phyloP scores from a whole-genome alignment of 164 flowering plant species.

The Stephania japonica region DNA sequence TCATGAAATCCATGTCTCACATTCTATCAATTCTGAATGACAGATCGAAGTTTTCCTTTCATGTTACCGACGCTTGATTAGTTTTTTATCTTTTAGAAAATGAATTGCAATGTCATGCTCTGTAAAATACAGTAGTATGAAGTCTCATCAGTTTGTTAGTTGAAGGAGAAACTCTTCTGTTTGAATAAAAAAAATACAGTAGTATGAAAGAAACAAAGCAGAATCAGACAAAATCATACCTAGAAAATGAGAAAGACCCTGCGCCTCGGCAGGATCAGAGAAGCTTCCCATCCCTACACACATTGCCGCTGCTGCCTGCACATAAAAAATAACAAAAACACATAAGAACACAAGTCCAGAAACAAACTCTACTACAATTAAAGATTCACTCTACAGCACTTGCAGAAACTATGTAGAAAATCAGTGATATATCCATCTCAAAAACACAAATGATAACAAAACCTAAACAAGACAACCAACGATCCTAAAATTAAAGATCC shows the following conservation, averaged over 20 bases:
- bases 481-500: not conserved
- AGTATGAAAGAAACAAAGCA: not conserved
- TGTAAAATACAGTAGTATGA: not conserved
- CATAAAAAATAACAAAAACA: not conserved
- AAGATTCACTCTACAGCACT: not conserved
- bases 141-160: too few species aligned
- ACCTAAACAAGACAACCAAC: not conserved
- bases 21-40: not conserved
- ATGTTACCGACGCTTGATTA: not conserved
- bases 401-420: not conserved
- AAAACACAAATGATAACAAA: not conserved
- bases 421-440: not conserved
- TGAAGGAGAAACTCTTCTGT: too few species aligned
- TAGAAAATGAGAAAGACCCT: slow-evolving; percentile 97
- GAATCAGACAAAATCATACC: slow-evolving; percentile 31
- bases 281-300: slow-evolving; percentile 96
- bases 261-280: slow-evolving; percentile 80
- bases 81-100: not conserved
- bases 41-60: not conserved
- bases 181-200: not conserved
- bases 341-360: not conserved
- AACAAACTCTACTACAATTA: not conserved
- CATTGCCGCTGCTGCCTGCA: slow-evolving; percentile 96
- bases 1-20: not conserved
- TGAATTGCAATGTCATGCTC: not conserved